Evolutionary conservation across 2,329 filamentous ascomycete genomes (phyloP).

Genomic region (Tolypocladium ophioglossoides): DNA sequence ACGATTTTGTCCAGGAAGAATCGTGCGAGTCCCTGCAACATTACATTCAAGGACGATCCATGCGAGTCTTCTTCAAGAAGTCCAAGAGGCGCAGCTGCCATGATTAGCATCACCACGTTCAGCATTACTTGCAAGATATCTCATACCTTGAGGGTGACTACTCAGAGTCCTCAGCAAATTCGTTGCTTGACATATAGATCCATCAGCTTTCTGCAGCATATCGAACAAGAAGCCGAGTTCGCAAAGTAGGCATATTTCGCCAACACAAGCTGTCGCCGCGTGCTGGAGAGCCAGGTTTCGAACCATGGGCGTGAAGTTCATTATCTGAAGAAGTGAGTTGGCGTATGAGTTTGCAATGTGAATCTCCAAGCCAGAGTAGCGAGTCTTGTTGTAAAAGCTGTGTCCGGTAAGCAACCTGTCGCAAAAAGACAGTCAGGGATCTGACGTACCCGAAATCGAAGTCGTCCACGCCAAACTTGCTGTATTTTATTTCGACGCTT

Average conservation of each 20-base stretch:
- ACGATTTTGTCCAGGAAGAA: slow-evolving; percentile 78
- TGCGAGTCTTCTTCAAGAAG: slow-evolving; percentile 77
- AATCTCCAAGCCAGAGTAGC: slow-evolving; percentile 84
- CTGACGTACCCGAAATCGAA: slow-evolving; percentile 79
- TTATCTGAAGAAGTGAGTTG: slow-evolving; percentile 81
- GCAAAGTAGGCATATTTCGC: slow-evolving; percentile 78
- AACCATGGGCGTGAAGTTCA: slow-evolving; percentile 81
- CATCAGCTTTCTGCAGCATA: slow-evolving; percentile 93
- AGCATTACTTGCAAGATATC: neutral
- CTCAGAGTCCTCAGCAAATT: slow-evolving; percentile 88
- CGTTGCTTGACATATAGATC: slow-evolving; percentile 89
- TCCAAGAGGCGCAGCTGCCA: slow-evolving; percentile 56
- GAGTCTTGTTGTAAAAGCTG: slow-evolving; percentile 90
- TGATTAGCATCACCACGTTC: neutral
- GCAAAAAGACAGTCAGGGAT: neutral
- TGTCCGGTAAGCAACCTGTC: slow-evolving; percentile 7
- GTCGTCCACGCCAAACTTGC: slow-evolving; percentile 97
- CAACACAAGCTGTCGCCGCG: slow-evolving; percentile 72
- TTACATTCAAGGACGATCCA: slow-evolving; percentile 61
- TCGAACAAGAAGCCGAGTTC: slow-evolving; percentile 94
- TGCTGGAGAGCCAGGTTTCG: slow-evolving; percentile 85
- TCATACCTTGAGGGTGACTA: slow-evolving; percentile 61
- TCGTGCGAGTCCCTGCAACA: slow-evolving; percentile 77
- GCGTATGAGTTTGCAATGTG: slow-evolving; percentile 96
- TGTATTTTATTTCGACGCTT: slow-evolving; percentile 96